These are phyloP conservation scores for Aristolochia fimbriata DNA, from an alignment of 164 flowering plant genomes.

Conservation along the genomic window DNA sequence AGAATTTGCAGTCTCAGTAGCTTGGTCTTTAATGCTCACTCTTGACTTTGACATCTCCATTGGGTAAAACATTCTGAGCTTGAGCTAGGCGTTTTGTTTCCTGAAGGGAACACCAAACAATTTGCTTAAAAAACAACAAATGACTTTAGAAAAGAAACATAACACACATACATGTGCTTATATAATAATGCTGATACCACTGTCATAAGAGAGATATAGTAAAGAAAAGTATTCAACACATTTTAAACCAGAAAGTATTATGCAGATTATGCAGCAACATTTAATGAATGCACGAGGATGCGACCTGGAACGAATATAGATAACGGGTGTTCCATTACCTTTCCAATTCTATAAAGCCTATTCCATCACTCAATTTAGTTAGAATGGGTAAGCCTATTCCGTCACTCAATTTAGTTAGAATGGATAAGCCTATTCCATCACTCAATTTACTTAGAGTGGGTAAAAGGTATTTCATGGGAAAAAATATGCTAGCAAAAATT, in stretches of 20 bases:
- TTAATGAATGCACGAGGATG: no score
- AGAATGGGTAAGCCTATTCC: no score
- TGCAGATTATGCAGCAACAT: background rate
- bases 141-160: background rate
- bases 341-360: no score
- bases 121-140: background rate
- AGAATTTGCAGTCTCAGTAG: constrained; percentile 3
- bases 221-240: background rate
- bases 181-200: background rate
- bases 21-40: constrained; percentile 30
- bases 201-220: background rate
- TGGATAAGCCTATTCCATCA: no score
- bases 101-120: constrained; percentile 30
- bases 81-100: constrained; percentile 62
- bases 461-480: no score
- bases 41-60: constrained; percentile 74
- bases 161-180: background rate
- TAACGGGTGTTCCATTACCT: no score
- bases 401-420: no score
- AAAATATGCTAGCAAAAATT: no score
- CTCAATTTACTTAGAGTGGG: no score
- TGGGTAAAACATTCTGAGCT: constrained; percentile 54
- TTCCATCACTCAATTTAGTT: no score
- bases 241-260: background rate
- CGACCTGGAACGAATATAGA: no score